Base-by-base conservation (phyloP, 306 rosid genomes). In the Gleditsia sinensis region DNA sequence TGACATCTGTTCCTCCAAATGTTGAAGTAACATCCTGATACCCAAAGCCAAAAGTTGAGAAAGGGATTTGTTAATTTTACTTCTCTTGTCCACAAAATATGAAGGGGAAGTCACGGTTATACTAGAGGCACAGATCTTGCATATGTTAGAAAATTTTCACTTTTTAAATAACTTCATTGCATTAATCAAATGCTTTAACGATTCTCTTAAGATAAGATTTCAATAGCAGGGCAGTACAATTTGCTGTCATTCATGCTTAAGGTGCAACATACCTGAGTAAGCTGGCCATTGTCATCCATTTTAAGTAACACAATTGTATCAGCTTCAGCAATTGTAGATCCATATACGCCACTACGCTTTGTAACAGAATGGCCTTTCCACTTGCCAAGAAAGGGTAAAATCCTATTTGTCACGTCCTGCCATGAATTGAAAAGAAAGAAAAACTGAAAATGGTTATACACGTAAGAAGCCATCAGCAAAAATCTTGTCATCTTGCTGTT, bases 291-390 rank as follows among this genome's bases (percentile, higher is more conserved):
- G 45, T 72, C 88, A 76, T 83, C 81, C 67, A 92, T 87, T 77
- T 90, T 86, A 80, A 92, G 93, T 14, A 85, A 75, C 39, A 88
- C 83, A 59, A 87, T 78, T 0, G 88, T 87, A 61, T 87, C 85
- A 13, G 96, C 96, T 80, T 92, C 86, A 36, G 95, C 70, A 60
- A 88, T 85, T 48, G 99, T 94, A 57, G 96, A 71, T 83, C 99
- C 99, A 82, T 94, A 94, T 14, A 92, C 96, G 45, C 99, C 99
- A 68, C 99, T 94, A 37, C 99, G 84, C 62, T 92, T 94, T 27
- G 99, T 94, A 53, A 85, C 30, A 7, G 97, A 94, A 54, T 71
- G 89, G 17, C 99, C 99, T 79, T 87, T 90, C 99, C 99, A 94
- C 71, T 82, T 81, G 23, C 99, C 99, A 56, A 94, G 93, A 87